Evolutionary conservation across 306 rosid species (phyloP).

Genomic region (Myrica gale): DNA sequence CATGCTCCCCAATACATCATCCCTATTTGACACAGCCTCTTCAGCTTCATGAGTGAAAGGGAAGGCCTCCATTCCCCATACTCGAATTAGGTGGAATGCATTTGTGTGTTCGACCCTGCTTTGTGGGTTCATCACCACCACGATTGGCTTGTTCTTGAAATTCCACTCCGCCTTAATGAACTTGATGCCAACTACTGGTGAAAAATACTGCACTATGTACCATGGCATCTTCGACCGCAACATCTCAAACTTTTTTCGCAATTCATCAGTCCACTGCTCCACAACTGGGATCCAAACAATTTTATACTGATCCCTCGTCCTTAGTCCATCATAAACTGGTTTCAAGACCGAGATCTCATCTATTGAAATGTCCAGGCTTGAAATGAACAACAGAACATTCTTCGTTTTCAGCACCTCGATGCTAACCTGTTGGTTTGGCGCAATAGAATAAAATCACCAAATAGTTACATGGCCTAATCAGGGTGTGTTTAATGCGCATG

Average conservation of each 20-base stretch:
- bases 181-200: constrained; percentile 36
- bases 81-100: constrained; percentile 50
- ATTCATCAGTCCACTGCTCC: constrained; percentile 43
- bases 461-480: background rate
- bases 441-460: background rate
- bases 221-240: constrained; percentile 48
- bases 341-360: constrained; percentile 30
- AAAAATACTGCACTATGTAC: constrained; percentile 32
- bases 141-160: constrained; percentile 41
- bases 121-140: constrained; percentile 39
- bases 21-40: background rate
- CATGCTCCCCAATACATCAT: constrained; percentile 19
- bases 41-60: constrained; percentile 28
- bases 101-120: constrained; percentile 42
- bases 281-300: constrained; percentile 67
- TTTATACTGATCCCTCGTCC: constrained; percentile 19
- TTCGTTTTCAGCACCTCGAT: constrained; percentile 41
- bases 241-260: constrained; percentile 31
- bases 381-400: constrained; percentile 39
- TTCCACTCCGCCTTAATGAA: constrained; percentile 47
- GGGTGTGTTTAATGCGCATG: no score
- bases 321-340: constrained; percentile 33
- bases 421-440: constrained; percentile 20
- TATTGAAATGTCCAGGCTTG: constrained; percentile 32
- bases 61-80: constrained; percentile 47